A percentile compares a stretch with the other conserved stretches of the same genome.
Conservation (phyloP, 352 stramenopile species). For the Phytophthora meadii region DNA sequence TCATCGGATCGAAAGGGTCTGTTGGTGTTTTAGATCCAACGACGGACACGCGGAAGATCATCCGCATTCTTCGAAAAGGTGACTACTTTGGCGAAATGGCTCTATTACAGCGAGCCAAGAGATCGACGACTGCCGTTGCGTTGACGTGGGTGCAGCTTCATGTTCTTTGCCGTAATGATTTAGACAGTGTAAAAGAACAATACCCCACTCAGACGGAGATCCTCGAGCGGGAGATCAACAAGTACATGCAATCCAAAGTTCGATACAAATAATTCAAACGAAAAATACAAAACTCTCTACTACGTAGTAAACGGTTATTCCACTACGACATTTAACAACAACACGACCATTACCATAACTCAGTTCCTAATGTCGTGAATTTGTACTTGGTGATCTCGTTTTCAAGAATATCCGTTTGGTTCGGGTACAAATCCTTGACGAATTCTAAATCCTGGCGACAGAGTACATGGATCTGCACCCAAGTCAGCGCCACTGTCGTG, state of each 20-base stretch:
- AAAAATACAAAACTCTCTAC: no score
- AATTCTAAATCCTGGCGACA: slow-evolving; percentile 63
- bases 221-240: slow-evolving; percentile 76
- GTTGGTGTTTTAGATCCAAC: slow-evolving; percentile 73
- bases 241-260: slow-evolving; percentile 72
- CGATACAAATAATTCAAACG: slow-evolving; percentile 46
- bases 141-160: slow-evolving; percentile 83
- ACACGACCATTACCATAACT: slow-evolving; percentile 26
- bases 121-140: slow-evolving; percentile 69
- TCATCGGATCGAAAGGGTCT: slow-evolving; percentile 76
- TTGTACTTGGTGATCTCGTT: slow-evolving; percentile 71
- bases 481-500: slow-evolving; percentile 65
- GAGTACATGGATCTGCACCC: slow-evolving; percentile 77
- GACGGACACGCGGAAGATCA: slow-evolving; percentile 52
- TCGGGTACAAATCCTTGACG: slow-evolving; percentile 65
- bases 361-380: slow-evolving; percentile 60
- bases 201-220: slow-evolving; percentile 64
- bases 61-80: slow-evolving; percentile 69
- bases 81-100: slow-evolving; percentile 86
- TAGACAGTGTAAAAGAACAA: slow-evolving; percentile 70
- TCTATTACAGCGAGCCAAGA: slow-evolving; percentile 66
- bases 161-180: slow-evolving; percentile 61
- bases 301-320: neutral
- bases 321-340: neutral
- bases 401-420: slow-evolving; percentile 58